Conservation (phyloP, 2,329 filamentous ascomycete genomes). For the Colletotrichum tofieldiae region DNA sequence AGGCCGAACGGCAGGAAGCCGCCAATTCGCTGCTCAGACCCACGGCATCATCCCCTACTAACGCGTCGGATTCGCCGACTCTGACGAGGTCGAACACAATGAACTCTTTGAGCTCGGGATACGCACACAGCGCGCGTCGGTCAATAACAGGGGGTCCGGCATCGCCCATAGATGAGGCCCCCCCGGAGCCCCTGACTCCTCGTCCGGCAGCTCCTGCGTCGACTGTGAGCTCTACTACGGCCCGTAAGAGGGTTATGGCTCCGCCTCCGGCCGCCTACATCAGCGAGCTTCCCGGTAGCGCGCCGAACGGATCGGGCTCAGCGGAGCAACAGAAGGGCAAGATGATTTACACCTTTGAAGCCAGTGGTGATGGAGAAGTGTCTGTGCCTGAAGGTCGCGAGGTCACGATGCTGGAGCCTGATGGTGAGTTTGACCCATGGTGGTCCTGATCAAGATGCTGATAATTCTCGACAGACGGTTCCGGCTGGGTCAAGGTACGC, state of each 20-base stretch:
- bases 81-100: constrained; percentile 89
- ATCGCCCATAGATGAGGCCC: constrained; percentile 66
- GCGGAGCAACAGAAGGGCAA: constrained; percentile 79
- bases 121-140: constrained; percentile 83
- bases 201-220: constrained; percentile 44
- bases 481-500: constrained; percentile 91
- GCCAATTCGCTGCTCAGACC: constrained; percentile 75
- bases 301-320: constrained; percentile 59
- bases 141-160: constrained; percentile 77
- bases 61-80: constrained; percentile 73
- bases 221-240: constrained; percentile 48
- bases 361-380: constrained; percentile 85
- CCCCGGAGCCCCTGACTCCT: constrained; percentile 57
- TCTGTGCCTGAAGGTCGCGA: constrained; percentile 85
- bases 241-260: constrained; percentile 81
- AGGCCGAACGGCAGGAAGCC: constrained; percentile 85
- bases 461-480: constrained; percentile 75
- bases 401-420: constrained; percentile 84
- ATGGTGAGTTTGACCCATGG: constrained; percentile 74
- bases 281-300: constrained; percentile 73
- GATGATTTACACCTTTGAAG: constrained; percentile 92
- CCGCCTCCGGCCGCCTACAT: constrained; percentile 89
- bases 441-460: neutral
- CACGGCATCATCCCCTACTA: constrained; percentile 55
- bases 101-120: constrained; percentile 91